Evolutionary conservation across 2,329 filamentous ascomycete genomes (phyloP), one percentile per base, ranked within the genome.

Genomic region (Clarireedia monteithiana): DNA sequence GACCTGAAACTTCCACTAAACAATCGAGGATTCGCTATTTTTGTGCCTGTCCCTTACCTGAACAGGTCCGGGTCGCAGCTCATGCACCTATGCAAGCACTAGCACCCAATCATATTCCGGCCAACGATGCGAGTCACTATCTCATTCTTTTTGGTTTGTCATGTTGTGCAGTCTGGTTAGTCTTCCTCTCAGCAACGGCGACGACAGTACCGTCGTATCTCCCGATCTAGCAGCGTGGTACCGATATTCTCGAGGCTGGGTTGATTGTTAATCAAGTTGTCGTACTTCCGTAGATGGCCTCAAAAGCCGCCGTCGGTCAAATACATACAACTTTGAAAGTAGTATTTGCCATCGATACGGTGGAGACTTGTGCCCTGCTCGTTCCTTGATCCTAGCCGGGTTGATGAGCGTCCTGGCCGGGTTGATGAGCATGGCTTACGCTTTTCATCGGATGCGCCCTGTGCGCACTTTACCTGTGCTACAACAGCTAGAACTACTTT

Each of bases 21-120:
- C 10, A 7, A 24, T 45, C 2, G n/a, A 55, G 34, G 38, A 30
- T 55, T 5, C 17, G 17, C 30, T 20, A 34, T 40, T 50, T 30
- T 45, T 54, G 52, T 50, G 40, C 53, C 48, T 55, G 53, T 50
- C 53, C 53, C 53, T 55, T 55, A 38, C 53, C 53, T 55, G 30
- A 55, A 50, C 24, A 36, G 39, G 38, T 55, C 52, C 52, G 27
- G 45, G 45, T 34, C 27, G 45, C 52, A 49, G 52, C 45, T 39
- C 9, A 40, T 54, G 45, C 44, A 23, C 42, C n/a, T 55, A 38
- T 36, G 23, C 23, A 54, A 48, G 26, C 15, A 20, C 34, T 34
- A 48, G 17, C 34, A 26, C 26, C 47, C 47, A 48, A 55, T 50
- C n/a, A 55, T 14, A 48, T 39, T n/a, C 27, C 42, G 47, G 20